Base-by-base conservation (phyloP, 257 asterid genomes). In the Ilex aquifolium region DNA sequence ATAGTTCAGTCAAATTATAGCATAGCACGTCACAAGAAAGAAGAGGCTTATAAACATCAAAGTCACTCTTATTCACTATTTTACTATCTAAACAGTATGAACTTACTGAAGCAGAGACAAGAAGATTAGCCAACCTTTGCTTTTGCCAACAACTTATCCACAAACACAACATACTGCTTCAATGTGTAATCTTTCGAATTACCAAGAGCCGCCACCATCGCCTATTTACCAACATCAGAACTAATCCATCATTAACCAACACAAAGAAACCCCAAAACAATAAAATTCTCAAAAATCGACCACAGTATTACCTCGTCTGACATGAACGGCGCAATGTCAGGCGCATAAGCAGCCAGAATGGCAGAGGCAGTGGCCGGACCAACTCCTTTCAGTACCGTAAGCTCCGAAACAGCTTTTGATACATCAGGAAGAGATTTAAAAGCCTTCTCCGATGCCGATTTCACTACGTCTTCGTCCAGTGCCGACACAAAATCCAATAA, bases 281-380 rank as follows among this genome's bases (percentile, higher is more conserved):
- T 55, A 36, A 60, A 32, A 13, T 0, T 32, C 4, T 31, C 36
- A 10, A 21, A 64, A 51, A 32, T 62, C 39, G 46, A n/a, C 15
- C 13, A 14, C 13, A 46, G 32, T 6, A 42, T 57, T 48, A 84
- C 96, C 89, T 90, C 95, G 66, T 91, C 96, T 60, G 96, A 91
- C 95, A 91, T 91, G 79, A 91, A 91, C 2, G 96, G 95, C 36
- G 87, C 91, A 59, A 81, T 57, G n/a, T 84, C 83, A 27, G 96
- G 98, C 40, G 95, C 77, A 40, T 79, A 86, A 50, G 92, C 98
- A 5, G 98, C 92, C 53, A 91, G 90, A 29, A 88, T 76, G 13
- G 96, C 96, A 6, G 98, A 91, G 36, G 98, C 96, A 39, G 96
- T 91, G 62, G 98, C 98, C 55, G 98, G 95, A 0, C 98, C 98